These are phyloP conservation scores for Isabelozyma rhagii DNA, from an alignment of 805 yeast genomes.

Conservation along the genomic window DNA sequence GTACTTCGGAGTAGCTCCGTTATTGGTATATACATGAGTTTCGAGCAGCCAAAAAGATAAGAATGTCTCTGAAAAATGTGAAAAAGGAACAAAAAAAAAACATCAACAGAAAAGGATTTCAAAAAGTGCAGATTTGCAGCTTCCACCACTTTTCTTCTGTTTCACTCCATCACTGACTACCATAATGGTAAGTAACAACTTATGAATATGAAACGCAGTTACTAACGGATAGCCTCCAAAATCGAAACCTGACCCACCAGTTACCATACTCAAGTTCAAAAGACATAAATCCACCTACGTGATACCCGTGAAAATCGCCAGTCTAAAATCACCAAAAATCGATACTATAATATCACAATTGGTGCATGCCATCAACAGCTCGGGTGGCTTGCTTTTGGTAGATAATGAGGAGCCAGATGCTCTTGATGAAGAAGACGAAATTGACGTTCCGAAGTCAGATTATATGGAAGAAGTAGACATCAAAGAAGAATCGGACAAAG, in stretches of 20 bases:
- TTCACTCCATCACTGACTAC: no score
- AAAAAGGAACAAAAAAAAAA: background rate
- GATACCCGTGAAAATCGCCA: conserved; percentile 20
- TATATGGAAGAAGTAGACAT: conserved; percentile 22
- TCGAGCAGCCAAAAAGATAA: no score
- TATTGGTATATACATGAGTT: background rate
- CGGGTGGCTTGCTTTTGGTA: conserved; percentile 46
- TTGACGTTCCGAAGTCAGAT: conserved; percentile 39
- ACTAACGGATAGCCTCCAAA: conserved; percentile 21
- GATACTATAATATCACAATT: conserved; percentile 21
- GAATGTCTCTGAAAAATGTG: background rate
- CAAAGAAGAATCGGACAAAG: conserved; percentile 4
- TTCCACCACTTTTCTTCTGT: background rate
- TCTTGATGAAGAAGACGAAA: conserved; percentile 22
- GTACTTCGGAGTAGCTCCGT: background rate
- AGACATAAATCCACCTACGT: conserved; percentile 27
- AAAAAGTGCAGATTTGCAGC: background rate
- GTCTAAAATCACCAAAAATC: conserved; percentile 13
- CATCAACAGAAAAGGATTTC: background rate
- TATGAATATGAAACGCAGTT: background rate
- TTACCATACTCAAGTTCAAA: conserved; percentile 36
- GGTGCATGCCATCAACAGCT: conserved; percentile 34
- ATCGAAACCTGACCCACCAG: conserved; percentile 6
- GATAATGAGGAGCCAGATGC: conserved; percentile 21
- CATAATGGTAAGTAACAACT: conserved; percentile 8